These are phyloP conservation scores for Ogataea corticis DNA, from an alignment of 805 yeast species.

Conservation along the genomic window DNA sequence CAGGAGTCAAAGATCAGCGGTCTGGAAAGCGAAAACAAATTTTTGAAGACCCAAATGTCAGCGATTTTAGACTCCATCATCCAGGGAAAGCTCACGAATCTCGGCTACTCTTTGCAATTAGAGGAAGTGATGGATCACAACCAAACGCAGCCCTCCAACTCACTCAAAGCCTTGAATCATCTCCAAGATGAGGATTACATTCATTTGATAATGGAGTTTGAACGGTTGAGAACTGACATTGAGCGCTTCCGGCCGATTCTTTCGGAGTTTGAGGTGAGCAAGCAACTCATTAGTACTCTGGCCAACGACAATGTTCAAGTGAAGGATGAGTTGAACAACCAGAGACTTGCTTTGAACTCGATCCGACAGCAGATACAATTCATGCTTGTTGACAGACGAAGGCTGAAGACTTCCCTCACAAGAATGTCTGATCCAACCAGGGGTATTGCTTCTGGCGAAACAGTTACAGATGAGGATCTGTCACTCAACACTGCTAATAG, in stretches of 20 bases:
- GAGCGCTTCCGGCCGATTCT: constrained; percentile 33
- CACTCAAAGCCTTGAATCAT: constrained; percentile 15
- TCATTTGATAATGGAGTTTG: constrained; percentile 43
- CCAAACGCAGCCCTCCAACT: constrained; percentile 20
- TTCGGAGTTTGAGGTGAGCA: constrained; percentile 27
- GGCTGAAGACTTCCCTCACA: constrained; percentile 22
- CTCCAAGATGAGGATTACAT: constrained; percentile 28
- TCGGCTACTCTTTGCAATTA: constrained; percentile 47
- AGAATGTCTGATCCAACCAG: constrained; percentile 2
- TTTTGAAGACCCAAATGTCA: constrained; percentile 44
- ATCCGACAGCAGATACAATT: constrained; percentile 53
- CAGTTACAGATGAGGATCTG: constrained; percentile 15
- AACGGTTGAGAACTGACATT: constrained; percentile 42
- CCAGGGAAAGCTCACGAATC: constrained; percentile 51
- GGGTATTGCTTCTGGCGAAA: not conserved
- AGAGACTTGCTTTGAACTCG: constrained; percentile 44
- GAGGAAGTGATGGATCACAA: constrained; percentile 41
- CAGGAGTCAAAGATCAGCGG: constrained; percentile 32
- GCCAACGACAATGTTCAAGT: constrained; percentile 33
- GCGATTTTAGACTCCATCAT: constrained; percentile 46
- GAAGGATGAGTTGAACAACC: constrained; percentile 49
- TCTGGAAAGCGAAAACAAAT: constrained; percentile 38
- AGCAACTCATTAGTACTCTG: constrained; percentile 24
- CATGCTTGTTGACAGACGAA: constrained; percentile 43
- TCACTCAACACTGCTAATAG: constrained; percentile 12